A percentile compares a stretch with the other conserved stretches of the same genome.
Evolutionary conservation across 208 protist genomes (phyloP).

Genomic region (Trypanosoma brucei): DNA sequence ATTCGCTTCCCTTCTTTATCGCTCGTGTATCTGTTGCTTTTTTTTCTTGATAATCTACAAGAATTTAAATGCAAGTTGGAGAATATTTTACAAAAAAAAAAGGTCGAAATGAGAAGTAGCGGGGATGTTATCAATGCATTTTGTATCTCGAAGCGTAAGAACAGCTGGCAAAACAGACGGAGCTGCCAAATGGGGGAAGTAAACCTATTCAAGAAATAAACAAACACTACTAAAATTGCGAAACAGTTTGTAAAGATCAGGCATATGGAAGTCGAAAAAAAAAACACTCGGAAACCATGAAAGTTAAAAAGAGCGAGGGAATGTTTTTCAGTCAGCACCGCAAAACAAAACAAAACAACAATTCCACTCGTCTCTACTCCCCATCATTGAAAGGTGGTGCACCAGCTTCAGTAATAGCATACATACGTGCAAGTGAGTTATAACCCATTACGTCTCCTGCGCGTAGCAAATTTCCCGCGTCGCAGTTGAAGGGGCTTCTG

Average conservation of each 20-base stretch:
- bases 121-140: too few species aligned
- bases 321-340: not conserved
- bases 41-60: not conserved
- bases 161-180: too few species aligned
- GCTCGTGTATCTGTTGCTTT: conserved; percentile 1
- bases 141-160: too few species aligned
- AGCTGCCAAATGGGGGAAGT: too few species aligned
- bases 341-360: not conserved
- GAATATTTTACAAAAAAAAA: not conserved
- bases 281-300: not conserved
- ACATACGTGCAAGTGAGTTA: conserved; percentile 53
- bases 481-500: conserved; percentile 88
- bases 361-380: not conserved
- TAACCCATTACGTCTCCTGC: conserved; percentile 67
- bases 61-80: not conserved
- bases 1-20: conserved; percentile 3
- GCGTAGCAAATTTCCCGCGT: conserved; percentile 86
- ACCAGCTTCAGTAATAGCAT: conserved; percentile 68
- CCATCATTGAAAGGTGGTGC: conserved; percentile 42
- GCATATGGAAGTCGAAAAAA: too few species aligned
- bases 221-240: too few species aligned
- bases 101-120: not conserved
- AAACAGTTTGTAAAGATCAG: too few species aligned
- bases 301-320: not conserved
- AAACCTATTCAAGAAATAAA: too few species aligned